These are phyloP conservation scores for Litsea cubeba DNA, from an alignment of 164 flowering plant genomes.

Conservation along the genomic window DNA sequence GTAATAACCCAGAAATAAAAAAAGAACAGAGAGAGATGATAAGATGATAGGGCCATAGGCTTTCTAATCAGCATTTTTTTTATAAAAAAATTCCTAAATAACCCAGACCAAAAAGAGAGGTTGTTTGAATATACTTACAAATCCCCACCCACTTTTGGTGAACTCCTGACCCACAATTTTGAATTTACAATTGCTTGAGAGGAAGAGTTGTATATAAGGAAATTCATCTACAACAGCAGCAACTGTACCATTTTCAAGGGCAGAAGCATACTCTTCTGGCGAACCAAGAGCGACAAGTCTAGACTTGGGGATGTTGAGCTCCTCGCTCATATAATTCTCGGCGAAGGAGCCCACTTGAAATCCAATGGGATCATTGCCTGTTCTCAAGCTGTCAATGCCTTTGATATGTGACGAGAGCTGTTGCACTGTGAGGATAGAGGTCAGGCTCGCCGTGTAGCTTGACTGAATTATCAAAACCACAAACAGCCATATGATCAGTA, in stretches of 20 bases:
- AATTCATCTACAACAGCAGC: constrained; percentile 57
- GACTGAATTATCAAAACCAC: constrained; percentile 37
- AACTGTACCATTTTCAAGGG: constrained; percentile 37
- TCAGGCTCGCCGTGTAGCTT: constrained; percentile 41
- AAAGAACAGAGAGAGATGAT: no score
- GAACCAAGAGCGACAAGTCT: constrained; percentile 47
- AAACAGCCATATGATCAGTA: constrained; percentile 36
- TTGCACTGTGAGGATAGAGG: constrained; percentile 44
- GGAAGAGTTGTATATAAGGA: constrained; percentile 50
- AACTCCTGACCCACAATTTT: constrained; percentile 43
- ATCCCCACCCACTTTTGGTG: constrained; percentile 65
- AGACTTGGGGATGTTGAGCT: constrained; percentile 35
- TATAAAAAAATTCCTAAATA: no score
- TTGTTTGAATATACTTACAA: constrained; percentile 37
- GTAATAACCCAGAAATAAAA: no score
- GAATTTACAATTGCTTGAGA: constrained; percentile 45
- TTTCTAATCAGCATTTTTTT: no score
- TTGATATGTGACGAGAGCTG: constrained; percentile 39
- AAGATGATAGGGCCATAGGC: no score
- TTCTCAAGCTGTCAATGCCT: constrained; percentile 46
- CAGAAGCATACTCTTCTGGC: constrained; percentile 41
- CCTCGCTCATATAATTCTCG: constrained; percentile 33
- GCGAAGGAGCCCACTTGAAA: constrained; percentile 55
- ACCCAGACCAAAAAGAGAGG: no score
- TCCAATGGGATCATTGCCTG: constrained; percentile 36